Evolutionary conservation across 2,329 filamentous ascomycete genomes (phyloP).

Genomic region (Triangularia setosa): DNA sequence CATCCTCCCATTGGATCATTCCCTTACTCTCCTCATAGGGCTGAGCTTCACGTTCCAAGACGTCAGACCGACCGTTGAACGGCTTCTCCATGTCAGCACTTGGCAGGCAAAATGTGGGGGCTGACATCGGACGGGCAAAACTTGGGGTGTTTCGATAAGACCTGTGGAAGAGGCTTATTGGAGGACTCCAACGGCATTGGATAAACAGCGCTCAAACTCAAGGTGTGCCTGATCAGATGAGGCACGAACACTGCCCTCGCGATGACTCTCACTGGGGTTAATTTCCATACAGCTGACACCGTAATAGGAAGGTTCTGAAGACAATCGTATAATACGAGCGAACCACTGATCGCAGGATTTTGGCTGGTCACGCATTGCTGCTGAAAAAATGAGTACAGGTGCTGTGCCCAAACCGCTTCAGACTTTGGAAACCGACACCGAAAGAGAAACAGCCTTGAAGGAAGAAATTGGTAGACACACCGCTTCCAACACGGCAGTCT

Average conservation of each 20-base stretch:
- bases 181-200: background rate
- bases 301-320: background rate
- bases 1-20: background rate
- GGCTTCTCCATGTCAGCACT: background rate
- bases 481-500: background rate
- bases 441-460: background rate
- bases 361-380: background rate
- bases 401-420: background rate
- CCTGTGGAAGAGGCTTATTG: background rate
- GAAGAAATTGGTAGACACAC: background rate
- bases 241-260: background rate
- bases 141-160: too few species aligned
- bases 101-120: background rate
- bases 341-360: background rate
- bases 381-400: background rate
- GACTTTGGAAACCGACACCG: background rate
- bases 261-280: background rate
- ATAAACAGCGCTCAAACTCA: background rate
- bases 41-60: background rate
- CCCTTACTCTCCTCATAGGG: background rate
- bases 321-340: background rate
- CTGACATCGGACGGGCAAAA: background rate
- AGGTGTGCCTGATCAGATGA: background rate
- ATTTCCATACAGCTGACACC: background rate
- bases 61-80: background rate